Evolutionary conservation across 768 basidiomycete genomes (phyloP), one percentile per base, ranked within the genome.

Genomic region (Boletus rubropictus): DNA sequence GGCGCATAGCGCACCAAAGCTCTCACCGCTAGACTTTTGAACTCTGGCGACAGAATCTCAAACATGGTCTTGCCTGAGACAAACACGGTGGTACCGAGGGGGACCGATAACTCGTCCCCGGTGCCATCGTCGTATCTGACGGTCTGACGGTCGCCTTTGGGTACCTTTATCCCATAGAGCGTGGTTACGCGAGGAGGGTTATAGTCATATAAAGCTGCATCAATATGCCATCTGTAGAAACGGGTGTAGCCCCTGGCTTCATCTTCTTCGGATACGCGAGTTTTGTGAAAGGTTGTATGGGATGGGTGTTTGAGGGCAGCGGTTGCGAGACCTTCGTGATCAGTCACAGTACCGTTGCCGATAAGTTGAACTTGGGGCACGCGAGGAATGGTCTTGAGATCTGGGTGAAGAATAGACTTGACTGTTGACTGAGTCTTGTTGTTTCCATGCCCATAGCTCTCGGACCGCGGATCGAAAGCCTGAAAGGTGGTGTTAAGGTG

Each of bases 171-270:
- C 1, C 82, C 88, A 55, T 90, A 91, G 18, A 94, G 78, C 1
- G 89, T 89, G 5, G 92, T 94, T 34, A 88, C 90, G 53, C 76
- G 83, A 4, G 91, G 90, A 15, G 87, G 87, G 21, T 80, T 78
- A 11, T 84, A 72, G 46, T 84, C 80, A 61, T 87, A 88, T 31
- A 90, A 67, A 2, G 89, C 89, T 1, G 92, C 90, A 55, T 93
- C 91, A 65, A 93, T 92, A 64, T 94, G 89, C 89, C 90, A 92
- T 40, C 90, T 74, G 65, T 90, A 92, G 75, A 86, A 93, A 32
- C 90, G 77, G n/a, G 90, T 93, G 37, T 75, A 65, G n/a, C 89
- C 89, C 43, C 77, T 74, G 7, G 68, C 80, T 55, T 86, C 85
- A 51, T 93, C 90, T 58, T 86, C 86, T 3, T 73, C 69, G 9